phyloP scores from a whole-genome alignment of 2,329 filamentous ascomycete genomes.

The Fusarium fujikuroi region DNA sequence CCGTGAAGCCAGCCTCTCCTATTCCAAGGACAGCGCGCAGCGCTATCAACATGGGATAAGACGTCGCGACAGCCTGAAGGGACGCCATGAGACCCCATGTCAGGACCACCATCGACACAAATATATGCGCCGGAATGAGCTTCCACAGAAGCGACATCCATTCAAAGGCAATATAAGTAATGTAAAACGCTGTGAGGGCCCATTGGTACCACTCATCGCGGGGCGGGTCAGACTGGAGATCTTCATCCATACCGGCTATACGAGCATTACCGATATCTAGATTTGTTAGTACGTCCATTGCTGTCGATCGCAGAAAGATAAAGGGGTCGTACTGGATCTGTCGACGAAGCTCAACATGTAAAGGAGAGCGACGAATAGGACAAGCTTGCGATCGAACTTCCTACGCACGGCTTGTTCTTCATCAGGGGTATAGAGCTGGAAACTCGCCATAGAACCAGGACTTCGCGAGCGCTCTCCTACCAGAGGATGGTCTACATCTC shows the following conservation, averaged over 20 bases:
- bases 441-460: slow-evolving; percentile 50
- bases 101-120: slow-evolving; percentile 71
- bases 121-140: slow-evolving; percentile 68
- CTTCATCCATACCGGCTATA: slow-evolving; percentile 71
- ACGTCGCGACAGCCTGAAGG: slow-evolving; percentile 73
- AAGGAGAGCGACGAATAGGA: slow-evolving; percentile 82
- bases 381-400: slow-evolving; percentile 81
- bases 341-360: slow-evolving; percentile 90
- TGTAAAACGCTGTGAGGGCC: slow-evolving; percentile 70
- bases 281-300: background rate
- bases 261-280: slow-evolving; percentile 71
- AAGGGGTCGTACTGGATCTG: slow-evolving; percentile 74
- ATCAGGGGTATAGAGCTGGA: slow-evolving; percentile 64
- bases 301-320: background rate
- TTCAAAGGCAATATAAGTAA: slow-evolving; percentile 71
- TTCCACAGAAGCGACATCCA: slow-evolving; percentile 73
- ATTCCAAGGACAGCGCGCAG: slow-evolving; percentile 69
- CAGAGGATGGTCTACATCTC: slow-evolving; percentile 32
- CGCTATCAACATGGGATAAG: slow-evolving; percentile 68
- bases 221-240: slow-evolving; percentile 63
- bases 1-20: slow-evolving; percentile 73
- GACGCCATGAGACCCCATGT: slow-evolving; percentile 85
- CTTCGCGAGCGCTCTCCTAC: slow-evolving; percentile 41
- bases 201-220: slow-evolving; percentile 66
- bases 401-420: slow-evolving; percentile 78